These are phyloP conservation scores for Ogataea saltuana DNA, from an alignment of 805 yeast species.

Conservation along the genomic window DNA sequence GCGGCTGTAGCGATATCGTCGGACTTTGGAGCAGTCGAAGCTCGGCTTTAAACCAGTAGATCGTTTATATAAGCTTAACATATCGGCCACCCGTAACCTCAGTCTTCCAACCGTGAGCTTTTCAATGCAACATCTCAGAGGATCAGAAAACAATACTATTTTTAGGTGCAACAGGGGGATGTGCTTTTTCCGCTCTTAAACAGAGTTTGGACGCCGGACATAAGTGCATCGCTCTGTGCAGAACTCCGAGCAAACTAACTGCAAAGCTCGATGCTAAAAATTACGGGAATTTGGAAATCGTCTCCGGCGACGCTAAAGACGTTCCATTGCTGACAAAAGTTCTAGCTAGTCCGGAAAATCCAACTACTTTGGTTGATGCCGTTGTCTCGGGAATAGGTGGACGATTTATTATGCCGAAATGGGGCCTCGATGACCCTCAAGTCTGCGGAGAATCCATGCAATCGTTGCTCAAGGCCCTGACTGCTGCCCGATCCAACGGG, in stretches of 20 bases:
- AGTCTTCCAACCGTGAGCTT: background rate
- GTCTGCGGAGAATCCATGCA: slow-evolving; percentile 3
- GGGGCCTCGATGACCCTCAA: slow-evolving; percentile 1
- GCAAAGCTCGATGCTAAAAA: background rate
- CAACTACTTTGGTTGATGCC: background rate
- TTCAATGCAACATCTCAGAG: background rate
- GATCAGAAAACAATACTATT: slow-evolving; percentile 1
- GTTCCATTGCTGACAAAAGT: background rate
- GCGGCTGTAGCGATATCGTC: no score
- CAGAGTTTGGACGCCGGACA: background rate
- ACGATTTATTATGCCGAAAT: background rate
- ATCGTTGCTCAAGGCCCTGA: slow-evolving; percentile 2
- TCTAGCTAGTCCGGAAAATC: background rate
- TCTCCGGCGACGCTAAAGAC: slow-evolving; percentile 1
- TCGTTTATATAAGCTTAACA: no score
- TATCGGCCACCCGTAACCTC: no score
- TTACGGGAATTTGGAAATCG: background rate
- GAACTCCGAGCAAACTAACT: background rate
- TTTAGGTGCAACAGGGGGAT: slow-evolving; percentile 3
- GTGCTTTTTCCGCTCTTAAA: slow-evolving; percentile 3
- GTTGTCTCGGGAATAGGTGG: slow-evolving; percentile 1
- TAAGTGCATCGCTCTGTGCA: slow-evolving; percentile 4
- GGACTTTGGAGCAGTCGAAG: no score
- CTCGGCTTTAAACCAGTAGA: no score
- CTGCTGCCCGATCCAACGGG: background rate